These are phyloP conservation scores for Mucuna pruriens DNA, from an alignment of 306 rosid genomes.

Conservation along the genomic window DNA sequence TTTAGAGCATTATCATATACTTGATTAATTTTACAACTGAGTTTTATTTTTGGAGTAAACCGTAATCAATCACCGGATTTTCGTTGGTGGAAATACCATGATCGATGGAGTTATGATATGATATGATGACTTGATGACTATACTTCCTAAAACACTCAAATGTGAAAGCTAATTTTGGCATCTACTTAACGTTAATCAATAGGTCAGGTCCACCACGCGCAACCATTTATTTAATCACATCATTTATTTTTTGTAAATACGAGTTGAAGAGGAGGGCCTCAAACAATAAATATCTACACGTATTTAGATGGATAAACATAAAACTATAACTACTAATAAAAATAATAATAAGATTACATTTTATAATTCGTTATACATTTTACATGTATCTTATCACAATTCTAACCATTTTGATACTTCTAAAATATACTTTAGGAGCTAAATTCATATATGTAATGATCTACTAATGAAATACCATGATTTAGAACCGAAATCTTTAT, in stretches of 20 bases:
- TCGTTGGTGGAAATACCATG: not conserved
- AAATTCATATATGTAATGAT: not conserved
- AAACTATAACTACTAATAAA: not conserved
- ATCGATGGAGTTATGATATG: not conserved
- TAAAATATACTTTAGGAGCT: not conserved
- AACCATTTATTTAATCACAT: constrained; percentile 3
- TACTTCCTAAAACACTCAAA: not conserved
- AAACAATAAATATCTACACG: not conserved
- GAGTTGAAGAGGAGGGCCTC: not conserved
- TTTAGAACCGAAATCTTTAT: not conserved
- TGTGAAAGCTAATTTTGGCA: constrained; percentile 19
- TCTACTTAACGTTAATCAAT: constrained; percentile 14
- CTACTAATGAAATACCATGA: not conserved
- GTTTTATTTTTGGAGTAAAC: not conserved
- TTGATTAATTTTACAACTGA: constrained; percentile 7
- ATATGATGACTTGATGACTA: not conserved
- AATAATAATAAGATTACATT: not conserved
- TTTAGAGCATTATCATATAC: constrained; percentile 8
- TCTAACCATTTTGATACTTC: not conserved
- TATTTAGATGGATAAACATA: not conserved
- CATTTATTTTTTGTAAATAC: not conserved
- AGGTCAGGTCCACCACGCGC: not conserved
- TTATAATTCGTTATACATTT: not conserved
- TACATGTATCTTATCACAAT: not conserved
- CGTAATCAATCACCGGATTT: constrained; percentile 25